Evolutionary conservation across 2,329 filamentous ascomycete genomes (phyloP).

Genomic region (Botrytis byssoidea): DNA sequence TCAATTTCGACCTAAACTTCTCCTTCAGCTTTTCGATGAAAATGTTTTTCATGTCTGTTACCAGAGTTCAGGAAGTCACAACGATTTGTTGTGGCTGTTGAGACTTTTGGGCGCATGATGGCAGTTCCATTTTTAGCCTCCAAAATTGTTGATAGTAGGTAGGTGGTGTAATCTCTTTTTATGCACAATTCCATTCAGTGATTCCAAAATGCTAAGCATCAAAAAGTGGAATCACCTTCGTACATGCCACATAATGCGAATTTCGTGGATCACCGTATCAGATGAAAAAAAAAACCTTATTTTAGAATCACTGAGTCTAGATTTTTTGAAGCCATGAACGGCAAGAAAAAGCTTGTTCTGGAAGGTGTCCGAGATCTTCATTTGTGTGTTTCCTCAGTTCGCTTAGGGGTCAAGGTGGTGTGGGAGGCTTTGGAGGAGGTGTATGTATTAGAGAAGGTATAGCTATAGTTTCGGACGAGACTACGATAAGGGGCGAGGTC

Average conservation of each 20-base stretch:
- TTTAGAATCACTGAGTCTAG: not conserved
- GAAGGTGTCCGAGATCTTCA: too few relatives aligned
- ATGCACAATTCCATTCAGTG: not conserved
- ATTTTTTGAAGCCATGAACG: not conserved
- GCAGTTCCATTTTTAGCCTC: not conserved
- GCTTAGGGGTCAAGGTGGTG: not conserved
- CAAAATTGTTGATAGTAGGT: not conserved
- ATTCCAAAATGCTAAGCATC: too few relatives aligned
- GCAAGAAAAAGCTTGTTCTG: not conserved
- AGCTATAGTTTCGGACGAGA: conserved; percentile 26
- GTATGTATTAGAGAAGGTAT: not conserved
- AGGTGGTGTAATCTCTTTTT: not conserved
- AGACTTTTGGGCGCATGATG: not conserved
- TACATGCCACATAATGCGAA: not conserved
- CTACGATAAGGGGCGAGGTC: conserved; percentile 27
- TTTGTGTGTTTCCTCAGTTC: not conserved
- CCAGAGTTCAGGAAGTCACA: not conserved
- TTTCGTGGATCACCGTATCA: not conserved
- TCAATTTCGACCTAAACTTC: not conserved
- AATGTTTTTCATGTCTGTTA: too few relatives aligned
- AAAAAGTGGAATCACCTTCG: not conserved
- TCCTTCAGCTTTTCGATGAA: not conserved
- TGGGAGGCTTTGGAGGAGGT: not conserved
- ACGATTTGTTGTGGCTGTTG: not conserved
- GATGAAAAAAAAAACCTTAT: not conserved